Base-by-base conservation (phyloP, 768 basidiomycete genomes). In the Russula ochroleuca region DNA sequence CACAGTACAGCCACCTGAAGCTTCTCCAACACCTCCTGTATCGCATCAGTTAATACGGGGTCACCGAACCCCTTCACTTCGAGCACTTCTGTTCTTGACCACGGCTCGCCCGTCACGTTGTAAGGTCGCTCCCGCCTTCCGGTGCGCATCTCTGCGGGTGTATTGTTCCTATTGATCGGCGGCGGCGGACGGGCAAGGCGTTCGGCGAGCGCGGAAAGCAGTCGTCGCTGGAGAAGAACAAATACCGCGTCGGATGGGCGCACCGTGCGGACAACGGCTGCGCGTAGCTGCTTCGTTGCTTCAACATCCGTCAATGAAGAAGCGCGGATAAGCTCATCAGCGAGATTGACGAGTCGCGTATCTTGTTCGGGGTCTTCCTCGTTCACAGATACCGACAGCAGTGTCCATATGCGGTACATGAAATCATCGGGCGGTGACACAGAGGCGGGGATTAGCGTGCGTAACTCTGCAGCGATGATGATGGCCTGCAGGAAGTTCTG, bases 401-500 rank as follows among this genome's bases (percentile, higher is more conserved):
- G 79, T 2, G 81, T 75, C 88, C 88, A 90, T 11, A 89, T 71
- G 52, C 87, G 85, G 21, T 76, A 68, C 72, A 81, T 79, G 71
- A 88, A 87, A 48, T 79, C 76, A 54, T 37, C 43, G 55, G 60
- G 66, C 25, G 41, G 51, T 57, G 59, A 64, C 23, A 58, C 55
- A 58, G 70, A 53, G 28, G 66, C 50, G 14, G 78, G 82, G 0
- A 82, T 78, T 31, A 90, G 80, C 21, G 81, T 76, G 35, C 82
- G 80, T 43, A 91, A 74, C 8, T 83, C 77, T 4, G 87, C 86
- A 25, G 82, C 76, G 37, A 90, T 84, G 17, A 86, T 78, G 13
- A 89, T 77, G 5, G 87, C 88, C 70, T 91, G 88, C 6, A 90
- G 72, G 67, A 83, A 81, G 67, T 91, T 88, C 72, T 91, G 88